Evolutionary conservation across 2,329 filamentous ascomycete species (phyloP).

Genomic region (Metarhizium sp.): DNA sequence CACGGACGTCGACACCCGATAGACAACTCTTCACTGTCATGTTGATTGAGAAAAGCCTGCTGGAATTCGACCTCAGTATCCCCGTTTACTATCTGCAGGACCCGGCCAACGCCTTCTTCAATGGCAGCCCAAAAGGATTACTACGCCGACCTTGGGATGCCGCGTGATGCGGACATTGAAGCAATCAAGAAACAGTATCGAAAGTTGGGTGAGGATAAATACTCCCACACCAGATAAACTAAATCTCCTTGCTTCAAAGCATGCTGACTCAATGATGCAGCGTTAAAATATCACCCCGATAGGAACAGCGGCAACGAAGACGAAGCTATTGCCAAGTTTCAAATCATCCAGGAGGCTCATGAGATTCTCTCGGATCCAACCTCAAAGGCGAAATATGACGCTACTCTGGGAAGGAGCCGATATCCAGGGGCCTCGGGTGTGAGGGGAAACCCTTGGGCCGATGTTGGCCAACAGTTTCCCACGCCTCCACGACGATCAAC

Average conservation of each 20-base stretch:
- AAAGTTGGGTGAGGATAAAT: conserved; percentile 55
- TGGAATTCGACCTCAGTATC: conserved; percentile 1
- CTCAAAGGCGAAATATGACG: conserved; percentile 44
- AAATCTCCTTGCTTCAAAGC: background rate
- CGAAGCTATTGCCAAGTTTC: conserved; percentile 74
- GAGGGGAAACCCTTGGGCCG: conserved; percentile 47
- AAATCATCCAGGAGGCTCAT: conserved; percentile 77
- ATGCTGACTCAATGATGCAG: conserved; percentile 32
- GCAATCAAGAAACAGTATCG: conserved; percentile 83
- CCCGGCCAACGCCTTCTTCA: conserved; percentile 7
- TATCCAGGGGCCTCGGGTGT: conserved; percentile 44
- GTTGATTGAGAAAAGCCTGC: conserved; percentile 5
- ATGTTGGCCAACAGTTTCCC: conserved; percentile 39
- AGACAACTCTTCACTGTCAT: conserved; percentile 6
- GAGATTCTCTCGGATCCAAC: conserved; percentile 55
- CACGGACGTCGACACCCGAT: background rate
- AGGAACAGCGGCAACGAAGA: conserved; percentile 75
- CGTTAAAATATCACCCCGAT: conserved; percentile 80
- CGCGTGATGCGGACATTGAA: conserved; percentile 54
- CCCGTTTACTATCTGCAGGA: background rate
- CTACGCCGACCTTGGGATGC: conserved; percentile 73
- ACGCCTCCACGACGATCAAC: conserved; percentile 36
- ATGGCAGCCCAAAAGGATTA: conserved; percentile 56
- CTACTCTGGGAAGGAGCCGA: conserved; percentile 29
- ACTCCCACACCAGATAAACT: background rate